These are phyloP conservation scores for Nakazawaea ambrosiae DNA, from an alignment of 805 yeast genomes.

Conservation along the genomic window DNA sequence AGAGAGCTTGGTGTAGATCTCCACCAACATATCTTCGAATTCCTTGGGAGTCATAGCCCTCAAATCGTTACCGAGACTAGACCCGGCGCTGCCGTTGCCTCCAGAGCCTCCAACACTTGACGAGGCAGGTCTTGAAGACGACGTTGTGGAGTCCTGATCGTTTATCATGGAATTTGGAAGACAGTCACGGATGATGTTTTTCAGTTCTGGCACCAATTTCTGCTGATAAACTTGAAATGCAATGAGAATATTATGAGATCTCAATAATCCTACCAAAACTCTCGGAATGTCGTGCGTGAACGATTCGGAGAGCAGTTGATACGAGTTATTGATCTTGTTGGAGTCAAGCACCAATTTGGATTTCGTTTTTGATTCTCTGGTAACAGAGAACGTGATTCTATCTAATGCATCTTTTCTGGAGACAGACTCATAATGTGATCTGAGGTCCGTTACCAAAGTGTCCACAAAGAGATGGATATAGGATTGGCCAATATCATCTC, in stretches of 20 bases:
- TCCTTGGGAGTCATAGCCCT: conserved; percentile 66
- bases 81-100: conserved; percentile 16
- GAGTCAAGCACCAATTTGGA: conserved; percentile 21
- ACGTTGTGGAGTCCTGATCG: conserved; percentile 11
- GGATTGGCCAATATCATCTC: conserved; percentile 63
- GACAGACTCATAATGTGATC: conserved; percentile 45
- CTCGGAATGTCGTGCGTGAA: conserved; percentile 37
- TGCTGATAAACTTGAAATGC: conserved; percentile 66
- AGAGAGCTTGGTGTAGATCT: conserved; percentile 54
- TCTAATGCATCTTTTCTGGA: conserved; percentile 41
- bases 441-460: conserved; percentile 53
- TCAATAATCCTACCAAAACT: conserved; percentile 48
- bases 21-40: conserved; percentile 62
- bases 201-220: conserved; percentile 60
- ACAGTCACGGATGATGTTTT: conserved; percentile 57
- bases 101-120: conserved; percentile 17
- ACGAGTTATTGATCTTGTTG: conserved; percentile 26
- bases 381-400: conserved; percentile 30
- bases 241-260: conserved; percentile 52
- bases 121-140: conserved; percentile 12
- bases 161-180: conserved; percentile 43
- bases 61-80: conserved; percentile 32
- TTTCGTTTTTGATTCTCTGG: conserved; percentile 11
- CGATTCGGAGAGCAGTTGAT: conserved; percentile 28
- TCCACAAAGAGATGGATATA: conserved; percentile 53